A percentile compares a stretch with the other conserved stretches of the same genome.
phyloP scores from a whole-genome alignment of 108 stramenopile species.

The Nannochloropsis oceanica region DNA sequence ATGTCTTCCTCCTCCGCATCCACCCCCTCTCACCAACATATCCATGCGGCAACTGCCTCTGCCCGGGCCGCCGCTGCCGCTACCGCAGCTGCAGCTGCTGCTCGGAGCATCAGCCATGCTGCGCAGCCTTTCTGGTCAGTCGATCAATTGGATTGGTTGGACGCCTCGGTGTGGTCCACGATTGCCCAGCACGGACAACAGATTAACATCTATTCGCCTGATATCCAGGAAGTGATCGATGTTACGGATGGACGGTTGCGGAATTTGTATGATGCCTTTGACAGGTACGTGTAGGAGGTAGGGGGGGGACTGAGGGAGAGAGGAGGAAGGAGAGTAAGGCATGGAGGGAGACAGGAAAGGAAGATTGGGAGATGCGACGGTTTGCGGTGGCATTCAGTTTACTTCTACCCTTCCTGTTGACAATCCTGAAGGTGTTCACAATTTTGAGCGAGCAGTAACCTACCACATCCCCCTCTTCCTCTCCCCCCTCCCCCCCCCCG shows the following conservation, averaged over 20 bases:
- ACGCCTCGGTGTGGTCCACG: neutral
- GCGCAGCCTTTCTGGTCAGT: neutral
- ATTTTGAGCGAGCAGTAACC: neutral
- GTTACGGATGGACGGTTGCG: neutral
- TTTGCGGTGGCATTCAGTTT: no score
- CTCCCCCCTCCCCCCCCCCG: neutral
- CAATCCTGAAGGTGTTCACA: neutral
- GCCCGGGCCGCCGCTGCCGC: no score
- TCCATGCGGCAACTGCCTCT: neutral
- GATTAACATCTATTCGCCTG: neutral
- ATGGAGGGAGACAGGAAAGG: neutral
- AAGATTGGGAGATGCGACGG: neutral
- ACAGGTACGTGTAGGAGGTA: neutral
- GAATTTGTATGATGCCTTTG: neutral
- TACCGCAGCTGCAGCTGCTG: no score
- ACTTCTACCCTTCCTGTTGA: no score
- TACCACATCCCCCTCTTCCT: neutral
- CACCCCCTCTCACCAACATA: neutral
- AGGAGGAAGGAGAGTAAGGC: neutral
- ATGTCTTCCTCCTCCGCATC: neutral
- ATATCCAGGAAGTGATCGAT: neutral
- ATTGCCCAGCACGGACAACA: neutral
- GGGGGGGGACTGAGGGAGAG: neutral
- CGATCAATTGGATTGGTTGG: neutral
- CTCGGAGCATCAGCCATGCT: no score